These are phyloP conservation scores for Euphrasia confusa DNA, from an alignment of 257 asterid species.

Conservation along the genomic window DNA sequence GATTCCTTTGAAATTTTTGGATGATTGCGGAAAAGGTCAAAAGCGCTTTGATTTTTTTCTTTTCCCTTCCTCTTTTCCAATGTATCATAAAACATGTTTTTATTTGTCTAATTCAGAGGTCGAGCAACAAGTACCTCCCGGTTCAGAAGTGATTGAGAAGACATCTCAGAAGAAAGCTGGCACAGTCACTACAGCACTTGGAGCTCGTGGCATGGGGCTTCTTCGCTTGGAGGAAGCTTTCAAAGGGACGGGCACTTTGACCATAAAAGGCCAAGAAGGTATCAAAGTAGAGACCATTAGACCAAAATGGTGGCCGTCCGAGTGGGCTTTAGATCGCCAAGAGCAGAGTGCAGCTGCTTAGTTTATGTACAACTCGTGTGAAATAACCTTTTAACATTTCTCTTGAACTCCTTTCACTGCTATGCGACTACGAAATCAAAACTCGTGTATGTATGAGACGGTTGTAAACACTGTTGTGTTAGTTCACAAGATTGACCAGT, in stretches of 20 bases:
- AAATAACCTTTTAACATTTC: background rate
- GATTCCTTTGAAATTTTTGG: constrained; percentile 61
- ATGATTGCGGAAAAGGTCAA: constrained; percentile 51
- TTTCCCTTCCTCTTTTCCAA: background rate
- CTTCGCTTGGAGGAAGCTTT: constrained; percentile 64
- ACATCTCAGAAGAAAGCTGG: constrained; percentile 62
- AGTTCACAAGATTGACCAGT: background rate
- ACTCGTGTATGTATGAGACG: constrained; percentile 2
- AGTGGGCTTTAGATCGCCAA: constrained; percentile 50
- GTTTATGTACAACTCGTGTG: background rate
- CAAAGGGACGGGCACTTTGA: constrained; percentile 34
- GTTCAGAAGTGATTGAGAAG: constrained; percentile 47
- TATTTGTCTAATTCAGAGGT: constrained; percentile 35
- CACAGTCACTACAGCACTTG: constrained; percentile 63
- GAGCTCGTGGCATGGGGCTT: constrained; percentile 66
- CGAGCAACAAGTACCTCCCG: constrained; percentile 56
- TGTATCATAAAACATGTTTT: background rate
- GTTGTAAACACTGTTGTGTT: background rate
- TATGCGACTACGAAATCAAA: background rate
- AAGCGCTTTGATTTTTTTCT: constrained; percentile 9
- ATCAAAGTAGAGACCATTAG: constrained; percentile 46
- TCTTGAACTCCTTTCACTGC: too few species aligned
- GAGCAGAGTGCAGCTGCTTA: constrained; percentile 38
- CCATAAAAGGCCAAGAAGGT: constrained; percentile 52
- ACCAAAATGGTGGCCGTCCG: constrained; percentile 95